Base-by-base conservation (phyloP, 345 rosid genomes). In the Dipteronia sinensis region DNA sequence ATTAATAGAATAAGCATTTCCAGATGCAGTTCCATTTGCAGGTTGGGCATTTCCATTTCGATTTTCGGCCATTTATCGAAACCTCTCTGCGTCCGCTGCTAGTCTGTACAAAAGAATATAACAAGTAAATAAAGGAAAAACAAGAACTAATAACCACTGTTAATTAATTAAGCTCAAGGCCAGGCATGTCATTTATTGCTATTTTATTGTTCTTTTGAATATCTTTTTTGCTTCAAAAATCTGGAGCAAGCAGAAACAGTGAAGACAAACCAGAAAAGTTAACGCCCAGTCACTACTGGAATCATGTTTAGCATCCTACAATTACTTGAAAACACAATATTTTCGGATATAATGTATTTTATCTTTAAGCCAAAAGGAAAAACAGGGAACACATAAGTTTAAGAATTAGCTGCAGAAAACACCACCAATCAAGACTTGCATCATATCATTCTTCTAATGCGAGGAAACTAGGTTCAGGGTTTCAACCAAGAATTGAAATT, bases 21-120 rank as follows among this genome's bases (percentile, higher is more conserved):
- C 87, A n/a, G 87, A 64, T 66, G 76, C 87, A 19, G 88, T 55
- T 55, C 88, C 91, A 79, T 75, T 83, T 4, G 88, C 71, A 42
- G 91, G 79, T 68, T 89, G 88, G 15, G 83, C 83, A 47, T 76
- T 85, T 49, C 87, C 93, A 79, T 86, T 92, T 38, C 89, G 80
- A 59, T 85, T 81, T 66, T 92, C 97, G 62, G 89, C 89, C 99
- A 93, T 94, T 59, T 27, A 17, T 31, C 3, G 69, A 72, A 17
- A 68, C 46, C 58, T 67, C 34, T 65, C 23, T 10, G 58, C 19
- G 16, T 11, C 55, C 11, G 38, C 29, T 67, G 74, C 29, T 67
- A 38, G 55, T 63, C 78, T 65, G 71, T 7, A 69, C 3, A 63
- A 75, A 1, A 16, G 7, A 31, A 20, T 19, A 62, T 9, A 42